These are phyloP conservation scores for Lunasporangiospora selenospora DNA, from an alignment of 192 early-diverging fungal genomes.

Conservation along the genomic window DNA sequence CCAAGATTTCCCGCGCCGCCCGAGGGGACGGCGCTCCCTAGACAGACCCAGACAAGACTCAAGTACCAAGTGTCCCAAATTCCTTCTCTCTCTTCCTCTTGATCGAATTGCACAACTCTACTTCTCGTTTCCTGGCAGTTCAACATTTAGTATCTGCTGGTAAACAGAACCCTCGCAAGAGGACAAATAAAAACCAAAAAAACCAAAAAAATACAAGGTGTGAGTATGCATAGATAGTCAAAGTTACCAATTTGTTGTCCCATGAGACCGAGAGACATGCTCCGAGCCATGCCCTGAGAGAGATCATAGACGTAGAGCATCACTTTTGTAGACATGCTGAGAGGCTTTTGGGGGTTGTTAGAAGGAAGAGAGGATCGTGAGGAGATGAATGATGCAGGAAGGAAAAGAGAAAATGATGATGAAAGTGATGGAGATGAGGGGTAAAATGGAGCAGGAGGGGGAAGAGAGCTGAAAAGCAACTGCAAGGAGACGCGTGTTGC, in stretches of 20 bases:
- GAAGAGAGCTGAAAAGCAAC: not conserved
- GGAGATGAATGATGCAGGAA: not conserved
- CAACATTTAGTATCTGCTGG: too few species aligned
- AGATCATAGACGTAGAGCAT: constrained; percentile 70
- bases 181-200: not conserved
- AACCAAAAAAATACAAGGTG: not conserved
- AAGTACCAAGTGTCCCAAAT: too few species aligned
- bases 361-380: not conserved
- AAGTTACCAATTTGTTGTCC: constrained; percentile 77
- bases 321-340: constrained; percentile 39
- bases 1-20: too few species aligned
- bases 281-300: constrained; percentile 76
- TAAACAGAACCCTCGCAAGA: too few species aligned
- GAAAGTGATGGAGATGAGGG: too few species aligned
- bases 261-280: constrained; percentile 65
- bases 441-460: not conserved
- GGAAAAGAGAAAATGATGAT: not conserved
- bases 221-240: too few species aligned
- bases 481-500: not conserved
- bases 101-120: too few species aligned
- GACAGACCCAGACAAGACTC: too few species aligned
- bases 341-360: not conserved
- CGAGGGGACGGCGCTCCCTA: too few species aligned
- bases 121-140: too few species aligned
- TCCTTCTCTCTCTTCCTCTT: too few species aligned